Evolutionary conservation across 768 basidiomycete genomes (phyloP), one percentile per base, ranked within the genome.

Genomic region (Lactarius deliciosus): DNA sequence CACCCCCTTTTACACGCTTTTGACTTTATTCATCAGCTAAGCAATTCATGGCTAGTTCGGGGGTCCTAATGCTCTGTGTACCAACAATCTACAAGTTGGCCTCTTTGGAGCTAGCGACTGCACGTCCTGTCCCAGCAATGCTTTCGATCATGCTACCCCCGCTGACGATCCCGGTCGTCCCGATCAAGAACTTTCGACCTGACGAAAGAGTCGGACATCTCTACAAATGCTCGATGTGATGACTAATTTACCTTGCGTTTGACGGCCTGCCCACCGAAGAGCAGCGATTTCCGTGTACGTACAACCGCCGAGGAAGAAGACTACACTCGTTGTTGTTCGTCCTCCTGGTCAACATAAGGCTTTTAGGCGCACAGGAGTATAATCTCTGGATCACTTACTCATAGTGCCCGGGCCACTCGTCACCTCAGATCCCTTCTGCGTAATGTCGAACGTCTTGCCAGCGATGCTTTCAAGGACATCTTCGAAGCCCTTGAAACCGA

Each of bases 221-320:
- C 36, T 25, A 22, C 34, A 57, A 47, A 32, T 47, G 18, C 22
- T 30, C 36, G 68, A 63, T n/a, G 55, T 57, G 22, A 36, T 65
- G 43, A 41, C 65, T 3, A 54, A 74, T 77, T 32, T 73, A 86
- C 94, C 96, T 82, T 83, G 85, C 70, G 89, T 90, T 75, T 94
- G 94, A 71, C 88, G 85, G 64, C 87, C 84, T 73, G 96, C 89
- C 94, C 94, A 97, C 75, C 97, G 83, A 70, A 99, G 75, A 7
- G 96, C 96, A 43, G 97, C 89, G 66, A 98, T 94, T 79, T 98
- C 97, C 10, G 96, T 96, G 72, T 92, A 97, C 15, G 97, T 99
- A 75, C 95, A 95, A 5, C 96, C 97, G 32, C 97, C 97, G 38
- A 98, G 78, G 85, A 98, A 98, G 79, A 98, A 97, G 11, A 99